These are phyloP conservation scores for Comarum palustre DNA, from an alignment of 306 rosid species.

Conservation along the genomic window DNA sequence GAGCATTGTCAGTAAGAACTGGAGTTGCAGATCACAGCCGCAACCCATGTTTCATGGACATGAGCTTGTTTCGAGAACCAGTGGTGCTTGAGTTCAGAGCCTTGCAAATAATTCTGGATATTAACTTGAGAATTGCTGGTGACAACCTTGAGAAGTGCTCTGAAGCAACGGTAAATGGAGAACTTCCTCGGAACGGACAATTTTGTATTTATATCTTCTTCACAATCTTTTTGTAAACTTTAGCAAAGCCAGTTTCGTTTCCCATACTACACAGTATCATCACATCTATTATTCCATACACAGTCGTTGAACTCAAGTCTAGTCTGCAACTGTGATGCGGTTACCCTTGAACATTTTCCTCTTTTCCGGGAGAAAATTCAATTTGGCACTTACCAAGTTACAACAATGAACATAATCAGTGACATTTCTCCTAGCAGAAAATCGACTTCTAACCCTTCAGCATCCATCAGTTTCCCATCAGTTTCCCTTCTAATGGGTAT, in stretches of 20 bases:
- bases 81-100: neutral
- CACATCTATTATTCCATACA: neutral
- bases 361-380: neutral
- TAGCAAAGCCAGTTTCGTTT: neutral
- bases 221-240: neutral
- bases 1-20: neutral
- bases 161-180: neutral
- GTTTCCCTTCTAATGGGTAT: no score
- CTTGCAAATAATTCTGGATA: neutral
- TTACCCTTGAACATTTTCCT: no score
- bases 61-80: conserved; percentile 7
- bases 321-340: neutral
- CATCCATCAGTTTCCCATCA: neutral
- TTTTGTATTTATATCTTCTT: neutral
- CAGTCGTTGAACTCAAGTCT: neutral
- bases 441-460: neutral
- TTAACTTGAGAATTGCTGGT: neutral
- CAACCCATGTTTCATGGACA: neutral
- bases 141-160: neutral
- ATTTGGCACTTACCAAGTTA: no score
- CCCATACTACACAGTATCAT: neutral
- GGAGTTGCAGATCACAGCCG: neutral
- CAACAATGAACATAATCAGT: neutral
- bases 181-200: neutral
- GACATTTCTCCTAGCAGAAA: neutral